These are phyloP conservation scores for Exophiala alcalophila DNA, from an alignment of 2,329 filamentous ascomycete species.

Conservation along the genomic window DNA sequence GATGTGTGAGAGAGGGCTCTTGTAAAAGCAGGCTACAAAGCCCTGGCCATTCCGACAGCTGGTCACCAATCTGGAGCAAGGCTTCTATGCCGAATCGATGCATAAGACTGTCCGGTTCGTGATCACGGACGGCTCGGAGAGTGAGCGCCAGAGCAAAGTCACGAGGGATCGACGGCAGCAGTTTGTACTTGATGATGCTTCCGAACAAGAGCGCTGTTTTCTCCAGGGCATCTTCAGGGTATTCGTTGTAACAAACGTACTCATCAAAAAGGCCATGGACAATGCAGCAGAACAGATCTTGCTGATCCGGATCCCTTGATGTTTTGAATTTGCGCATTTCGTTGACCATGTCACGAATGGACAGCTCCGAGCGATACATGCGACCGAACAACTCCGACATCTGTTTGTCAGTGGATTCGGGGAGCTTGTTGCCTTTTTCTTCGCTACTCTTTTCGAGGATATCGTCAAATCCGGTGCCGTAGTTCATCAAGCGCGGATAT, in stretches of 20 bases:
- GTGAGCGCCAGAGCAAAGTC: constrained; percentile 97
- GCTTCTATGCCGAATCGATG: constrained; percentile 98
- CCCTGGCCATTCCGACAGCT: constrained; percentile 90
- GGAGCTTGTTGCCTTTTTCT: constrained; percentile 70
- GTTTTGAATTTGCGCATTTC: constrained; percentile 83
- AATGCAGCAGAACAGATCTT: constrained; percentile 97
- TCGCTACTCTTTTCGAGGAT: constrained; percentile 83
- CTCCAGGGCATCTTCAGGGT: constrained; percentile 90
- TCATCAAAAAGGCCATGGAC: constrained; percentile 97
- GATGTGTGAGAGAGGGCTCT: constrained; percentile 76
- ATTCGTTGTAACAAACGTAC: constrained; percentile 91
- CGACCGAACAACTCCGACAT: constrained; percentile 99
- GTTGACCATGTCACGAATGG: constrained; percentile 80
- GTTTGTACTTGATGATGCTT: constrained; percentile 88
- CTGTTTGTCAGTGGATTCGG: constrained; percentile 73
- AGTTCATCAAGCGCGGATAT: constrained; percentile 94
- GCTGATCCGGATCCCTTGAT: constrained; percentile 77
- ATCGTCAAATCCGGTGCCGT: constrained; percentile 86
- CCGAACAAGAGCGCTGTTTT: constrained; percentile 96
- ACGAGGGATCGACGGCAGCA: constrained; percentile 84
- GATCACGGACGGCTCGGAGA: constrained; percentile 88
- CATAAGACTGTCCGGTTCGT: constrained; percentile 81
- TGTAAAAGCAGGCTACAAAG: constrained; percentile 83
- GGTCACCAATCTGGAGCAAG: constrained; percentile 77
- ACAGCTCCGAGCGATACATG: constrained; percentile 91